Percentiles rank a stretch among this genome's conserved stretches.
phyloP scores from a whole-genome alignment of 2,329 filamentous ascomycete genomes.

The Talaromyces sp. region DNA sequence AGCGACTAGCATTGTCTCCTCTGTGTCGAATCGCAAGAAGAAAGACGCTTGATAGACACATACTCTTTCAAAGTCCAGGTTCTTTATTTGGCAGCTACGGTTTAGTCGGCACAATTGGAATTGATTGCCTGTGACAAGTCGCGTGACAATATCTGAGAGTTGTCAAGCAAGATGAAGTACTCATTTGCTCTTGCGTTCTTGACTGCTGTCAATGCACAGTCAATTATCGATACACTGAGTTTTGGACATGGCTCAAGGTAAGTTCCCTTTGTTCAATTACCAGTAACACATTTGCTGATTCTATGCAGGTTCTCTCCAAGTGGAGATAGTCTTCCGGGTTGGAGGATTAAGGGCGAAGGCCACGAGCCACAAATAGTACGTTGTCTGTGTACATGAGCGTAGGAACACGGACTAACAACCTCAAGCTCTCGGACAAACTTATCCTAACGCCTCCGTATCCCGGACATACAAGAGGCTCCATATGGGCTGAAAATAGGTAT shows the following conservation, averaged over 20 bases:
- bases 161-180: conserved; percentile 39
- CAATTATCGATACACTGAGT: conserved; percentile 69
- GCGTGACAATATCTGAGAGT: neutral
- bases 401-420: conserved; percentile 21
- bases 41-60: conserved; percentile 22
- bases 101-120: neutral
- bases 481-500: conserved; percentile 69
- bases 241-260: conserved; percentile 71
- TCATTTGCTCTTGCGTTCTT: conserved; percentile 44
- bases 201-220: conserved; percentile 60
- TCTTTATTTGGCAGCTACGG: neutral
- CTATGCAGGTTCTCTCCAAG: conserved; percentile 59
- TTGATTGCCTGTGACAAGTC: conserved; percentile 7
- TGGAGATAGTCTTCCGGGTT: conserved; percentile 54
- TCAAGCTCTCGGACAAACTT: conserved; percentile 76
- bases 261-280: neutral
- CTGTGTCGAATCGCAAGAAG: conserved; percentile 30
- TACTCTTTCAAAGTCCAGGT: neutral
- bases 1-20: conserved; percentile 39
- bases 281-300: conserved; percentile 12
- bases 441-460: conserved; percentile 87
- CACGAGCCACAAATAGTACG: conserved; percentile 54
- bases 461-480: conserved; percentile 76
- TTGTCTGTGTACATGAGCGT: neutral
- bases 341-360: conserved; percentile 55